These are phyloP conservation scores for Chromera velia DNA, from an alignment of 73 alveolate genomes.

Conservation along the genomic window DNA sequence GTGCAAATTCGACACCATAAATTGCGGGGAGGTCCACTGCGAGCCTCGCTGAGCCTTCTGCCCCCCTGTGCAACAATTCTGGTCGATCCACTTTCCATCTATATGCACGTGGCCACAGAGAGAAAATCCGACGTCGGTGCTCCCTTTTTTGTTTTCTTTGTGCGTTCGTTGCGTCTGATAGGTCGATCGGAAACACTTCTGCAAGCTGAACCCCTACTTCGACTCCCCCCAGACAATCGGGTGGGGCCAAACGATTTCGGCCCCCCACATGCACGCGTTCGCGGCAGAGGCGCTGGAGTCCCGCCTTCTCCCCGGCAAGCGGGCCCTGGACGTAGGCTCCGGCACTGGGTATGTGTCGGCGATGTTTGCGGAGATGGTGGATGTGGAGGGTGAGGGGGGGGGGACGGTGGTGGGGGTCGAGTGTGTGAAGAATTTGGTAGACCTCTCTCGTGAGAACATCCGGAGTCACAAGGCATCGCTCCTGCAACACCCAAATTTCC, in stretches of 20 bases:
- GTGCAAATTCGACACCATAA: too few species aligned
- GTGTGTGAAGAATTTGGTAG: slow-evolving; percentile 56
- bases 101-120: too few species aligned
- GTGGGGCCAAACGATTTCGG: slow-evolving; percentile 71
- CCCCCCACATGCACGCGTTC: slow-evolving; percentile 84
- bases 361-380: background rate
- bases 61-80: too few species aligned
- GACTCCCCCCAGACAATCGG: slow-evolving; percentile 71
- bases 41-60: too few species aligned
- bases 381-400: background rate
- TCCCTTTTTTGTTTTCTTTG: too few species aligned
- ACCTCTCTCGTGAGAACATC: slow-evolving; percentile 20
- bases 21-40: too few species aligned
- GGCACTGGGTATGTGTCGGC: slow-evolving; percentile 66
- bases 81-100: too few species aligned
- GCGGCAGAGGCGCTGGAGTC: slow-evolving; percentile 54
- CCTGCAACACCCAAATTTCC: background rate
- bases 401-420: slow-evolving; percentile 74
- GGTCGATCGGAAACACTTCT: slow-evolving; percentile 60
- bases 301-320: slow-evolving; percentile 43
- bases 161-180: too few species aligned
- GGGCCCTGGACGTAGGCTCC: slow-evolving; percentile 68
- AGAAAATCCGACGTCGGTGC: too few species aligned
- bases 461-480: slow-evolving; percentile 3
- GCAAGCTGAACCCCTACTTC: slow-evolving; percentile 16